Evolutionary conservation across 1,139 yeast genomes (phyloP).

Genomic region (Zygosaccharomyces pseudobailii): DNA sequence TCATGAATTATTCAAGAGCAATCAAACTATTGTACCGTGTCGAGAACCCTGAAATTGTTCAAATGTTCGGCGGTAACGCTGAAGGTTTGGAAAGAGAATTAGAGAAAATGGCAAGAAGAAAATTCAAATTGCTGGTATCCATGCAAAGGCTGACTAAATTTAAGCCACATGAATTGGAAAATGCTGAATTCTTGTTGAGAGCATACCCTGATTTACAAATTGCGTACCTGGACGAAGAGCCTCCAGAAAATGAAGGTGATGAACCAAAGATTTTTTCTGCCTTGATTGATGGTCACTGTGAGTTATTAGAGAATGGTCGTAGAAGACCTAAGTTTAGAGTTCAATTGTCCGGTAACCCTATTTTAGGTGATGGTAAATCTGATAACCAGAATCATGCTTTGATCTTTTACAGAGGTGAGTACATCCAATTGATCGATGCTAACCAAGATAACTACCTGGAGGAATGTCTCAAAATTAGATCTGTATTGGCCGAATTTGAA

Average conservation of each 20-base stretch:
- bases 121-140: conserved; percentile 93
- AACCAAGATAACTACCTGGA: conserved; percentile 97
- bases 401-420: conserved; percentile 98
- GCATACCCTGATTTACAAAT: conserved; percentile 98
- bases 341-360: conserved; percentile 97
- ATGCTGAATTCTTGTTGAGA: conserved; percentile 94
- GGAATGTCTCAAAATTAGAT: conserved; percentile 96
- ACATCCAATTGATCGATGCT: conserved; percentile 95
- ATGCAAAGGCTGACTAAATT: conserved; percentile 98
- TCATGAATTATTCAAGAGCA: conserved; percentile 98
- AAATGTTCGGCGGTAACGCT: conserved; percentile 97
- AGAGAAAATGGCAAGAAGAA: conserved; percentile 99
- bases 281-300: conserved; percentile 97
- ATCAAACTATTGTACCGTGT: conserved; percentile 95
- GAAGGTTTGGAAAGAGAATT: conserved; percentile 91
- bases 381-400: conserved; percentile 98
- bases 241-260: conserved; percentile 86
- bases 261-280: conserved; percentile 97
- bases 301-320: conserved; percentile 93
- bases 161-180: conserved; percentile 96
- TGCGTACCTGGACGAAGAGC: conserved; percentile 95
- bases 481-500: conserved; percentile 96
- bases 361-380: conserved; percentile 98
- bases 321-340: conserved; percentile 98
- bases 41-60: conserved; percentile 98